Percentiles rank a stretch among this genome's conserved stretches.
Conservation (phyloP, 495 filamentous ascomycete species). For the Pseudevernia furfuracea region DNA sequence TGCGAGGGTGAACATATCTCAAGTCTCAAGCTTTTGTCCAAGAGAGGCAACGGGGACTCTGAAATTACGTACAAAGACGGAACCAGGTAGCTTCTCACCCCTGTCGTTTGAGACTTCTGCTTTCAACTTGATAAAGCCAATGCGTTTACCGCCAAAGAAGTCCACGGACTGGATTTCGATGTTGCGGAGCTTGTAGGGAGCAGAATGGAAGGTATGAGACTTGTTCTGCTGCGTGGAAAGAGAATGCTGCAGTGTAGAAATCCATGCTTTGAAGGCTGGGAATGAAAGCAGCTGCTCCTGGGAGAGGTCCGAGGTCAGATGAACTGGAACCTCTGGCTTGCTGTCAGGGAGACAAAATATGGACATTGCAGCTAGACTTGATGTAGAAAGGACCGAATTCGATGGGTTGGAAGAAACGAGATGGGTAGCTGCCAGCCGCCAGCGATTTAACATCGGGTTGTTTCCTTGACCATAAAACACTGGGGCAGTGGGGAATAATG, state of each 20-base stretch:
- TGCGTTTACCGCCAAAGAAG: constrained; percentile 52
- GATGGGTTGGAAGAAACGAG: background rate
- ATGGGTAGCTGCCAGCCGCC: constrained; percentile 19
- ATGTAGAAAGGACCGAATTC: background rate
- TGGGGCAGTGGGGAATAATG: no score
- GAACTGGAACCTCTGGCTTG: constrained; percentile 42
- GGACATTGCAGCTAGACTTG: constrained; percentile 28
- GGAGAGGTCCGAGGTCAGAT: constrained; percentile 50
- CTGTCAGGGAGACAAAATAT: constrained; percentile 43
- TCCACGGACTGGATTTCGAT: constrained; percentile 71
- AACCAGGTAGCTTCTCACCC: constrained; percentile 64
- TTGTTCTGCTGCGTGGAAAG: constrained; percentile 53
- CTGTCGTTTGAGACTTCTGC: constrained; percentile 54
- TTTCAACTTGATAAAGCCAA: constrained; percentile 75
- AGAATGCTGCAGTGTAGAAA: constrained; percentile 56
- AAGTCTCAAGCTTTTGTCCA: background rate
- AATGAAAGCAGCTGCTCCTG: constrained; percentile 60
- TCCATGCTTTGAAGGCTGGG: constrained; percentile 66
- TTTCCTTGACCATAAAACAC: no score
- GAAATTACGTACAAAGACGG: constrained; percentile 52
- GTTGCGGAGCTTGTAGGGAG: constrained; percentile 61
- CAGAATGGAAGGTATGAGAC: constrained; percentile 59
- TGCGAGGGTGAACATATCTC: constrained; percentile 43
- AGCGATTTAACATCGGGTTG: no score
- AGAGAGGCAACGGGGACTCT: background rate